phyloP scores from a whole-genome alignment of 805 yeast genomes.

The Blastobotrys parvus region DNA sequence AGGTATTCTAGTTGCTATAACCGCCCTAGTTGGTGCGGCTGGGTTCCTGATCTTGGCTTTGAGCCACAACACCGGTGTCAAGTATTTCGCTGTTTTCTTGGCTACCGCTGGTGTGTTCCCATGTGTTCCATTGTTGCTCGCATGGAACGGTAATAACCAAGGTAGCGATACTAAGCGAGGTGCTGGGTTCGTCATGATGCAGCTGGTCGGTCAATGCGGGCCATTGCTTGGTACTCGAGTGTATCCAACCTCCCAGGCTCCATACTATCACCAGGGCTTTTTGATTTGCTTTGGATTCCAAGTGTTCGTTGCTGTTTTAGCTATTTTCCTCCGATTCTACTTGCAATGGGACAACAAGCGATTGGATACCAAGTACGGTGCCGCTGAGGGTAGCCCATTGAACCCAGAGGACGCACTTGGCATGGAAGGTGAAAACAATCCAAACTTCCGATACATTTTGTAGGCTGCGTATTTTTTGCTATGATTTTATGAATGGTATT shows the following conservation, averaged over 20 bases:
- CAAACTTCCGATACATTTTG: slow-evolving; percentile 14
- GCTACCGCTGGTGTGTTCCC: slow-evolving; percentile 20
- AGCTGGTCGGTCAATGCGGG: slow-evolving; percentile 25
- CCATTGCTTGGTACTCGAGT: slow-evolving; percentile 24
- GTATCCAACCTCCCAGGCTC: slow-evolving; percentile 17
- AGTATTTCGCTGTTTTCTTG: slow-evolving; percentile 24
- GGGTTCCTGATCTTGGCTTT: slow-evolving; percentile 22
- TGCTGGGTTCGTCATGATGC: slow-evolving; percentile 23
- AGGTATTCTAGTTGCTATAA: slow-evolving; percentile 15
- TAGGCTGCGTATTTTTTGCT: neutral
- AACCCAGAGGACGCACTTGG: slow-evolving; percentile 2
- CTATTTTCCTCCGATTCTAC: slow-evolving; percentile 10
- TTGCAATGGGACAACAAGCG: slow-evolving; percentile 11
- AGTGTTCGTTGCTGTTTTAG: slow-evolving; percentile 9
- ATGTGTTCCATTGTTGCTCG: slow-evolving; percentile 17
- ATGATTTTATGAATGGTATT: neutral
- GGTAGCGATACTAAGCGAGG: slow-evolving; percentile 24
- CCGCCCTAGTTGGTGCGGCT: slow-evolving; percentile 12
- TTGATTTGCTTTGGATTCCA: slow-evolving; percentile 17
- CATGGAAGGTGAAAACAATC: slow-evolving; percentile 9
- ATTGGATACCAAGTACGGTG: slow-evolving; percentile 14
- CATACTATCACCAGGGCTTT: slow-evolving; percentile 16
- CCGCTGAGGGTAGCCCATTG: slow-evolving; percentile 5
- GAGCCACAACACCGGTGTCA: slow-evolving; percentile 16
- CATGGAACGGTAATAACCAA: slow-evolving; percentile 23